Base-by-base conservation (phyloP, 1,284 basidiomycete genomes). In the Xanthoconium separans region DNA sequence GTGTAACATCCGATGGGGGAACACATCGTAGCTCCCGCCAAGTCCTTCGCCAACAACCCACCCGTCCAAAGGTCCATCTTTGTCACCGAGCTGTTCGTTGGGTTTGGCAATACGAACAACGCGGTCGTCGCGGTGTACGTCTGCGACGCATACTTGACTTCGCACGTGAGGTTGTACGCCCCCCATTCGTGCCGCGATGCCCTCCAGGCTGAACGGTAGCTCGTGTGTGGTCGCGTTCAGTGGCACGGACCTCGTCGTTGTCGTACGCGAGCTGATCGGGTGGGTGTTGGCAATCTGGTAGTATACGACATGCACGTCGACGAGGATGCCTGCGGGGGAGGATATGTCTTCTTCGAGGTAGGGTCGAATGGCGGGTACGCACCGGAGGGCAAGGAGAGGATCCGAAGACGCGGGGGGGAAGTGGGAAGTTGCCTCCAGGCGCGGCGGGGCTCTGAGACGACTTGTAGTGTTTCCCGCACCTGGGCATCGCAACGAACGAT, bases 1-100 rank as follows among this genome's bases (percentile, higher is more conserved):
- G 88, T 89, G 64, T 89, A 90, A 65, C 86, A 91, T 3, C 89
- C 89, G 53, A 89, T 77, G n/a, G 0, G 87, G 85, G 46, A 90
- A 81, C 1, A 91, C 76, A 0, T 80, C 77, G 62, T 83, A 90
- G 1, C 64, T 55, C 2, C 81, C 80, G 7, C 70, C 73, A 34
- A 70, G 69, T 13, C 81, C 81, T 79, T 76, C 3, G 84, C 85
- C 42, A 89, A 72, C 50, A 90, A 59, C 2, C 80, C 83, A 1
- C 89, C 87, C 1, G 85, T 89, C 27, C 84, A 75, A 55, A 82
- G 64, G 64, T 91, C 89, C 75, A 86, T 82, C 67, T 89, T 90
- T 0, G 84, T 85, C 8, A 85, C 84, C 1, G 80, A 81, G 13
- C 63, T 75, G n/a, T 75, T 69, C 2, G 68, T 71, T 0, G 81